Conservation (phyloP, 176 grass and related monocot species). For the Oryza rufipogon region DNA sequence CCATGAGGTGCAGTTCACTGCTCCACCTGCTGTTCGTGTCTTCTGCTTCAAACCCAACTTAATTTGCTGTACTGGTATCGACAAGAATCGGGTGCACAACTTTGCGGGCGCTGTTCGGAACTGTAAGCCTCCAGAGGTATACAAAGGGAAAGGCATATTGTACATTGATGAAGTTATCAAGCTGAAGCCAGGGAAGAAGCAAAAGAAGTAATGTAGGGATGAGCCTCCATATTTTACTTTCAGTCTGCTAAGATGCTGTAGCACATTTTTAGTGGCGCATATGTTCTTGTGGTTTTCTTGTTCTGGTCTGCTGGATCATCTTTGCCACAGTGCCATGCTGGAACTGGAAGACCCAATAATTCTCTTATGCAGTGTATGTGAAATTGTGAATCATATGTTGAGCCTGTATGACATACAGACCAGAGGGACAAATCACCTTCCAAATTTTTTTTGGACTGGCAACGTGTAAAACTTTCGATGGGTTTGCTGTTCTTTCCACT, state of each 20-base stretch:
- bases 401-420: background rate
- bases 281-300: constrained; percentile 15
- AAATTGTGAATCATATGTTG: background rate
- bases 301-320: background rate
- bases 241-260: background rate
- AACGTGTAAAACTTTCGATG: background rate
- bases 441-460: background rate
- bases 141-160: constrained; percentile 68
- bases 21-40: constrained; percentile 64
- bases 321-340: background rate
- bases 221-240: background rate
- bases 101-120: constrained; percentile 64
- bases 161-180: constrained; percentile 82
- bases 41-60: constrained; percentile 80
- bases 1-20: constrained; percentile 69
- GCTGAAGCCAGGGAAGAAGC: constrained; percentile 64
- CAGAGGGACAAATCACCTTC: background rate
- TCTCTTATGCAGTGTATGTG: background rate
- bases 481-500: background rate
- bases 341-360: constrained; percentile 9
- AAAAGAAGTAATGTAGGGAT: constrained; percentile 48
- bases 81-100: constrained; percentile 58
- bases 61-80: constrained; percentile 60
- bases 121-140: constrained; percentile 65
- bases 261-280: background rate